Conservation (phyloP, 2,329 filamentous ascomycete species). For the Endoconidiophora laricicola region DNA sequence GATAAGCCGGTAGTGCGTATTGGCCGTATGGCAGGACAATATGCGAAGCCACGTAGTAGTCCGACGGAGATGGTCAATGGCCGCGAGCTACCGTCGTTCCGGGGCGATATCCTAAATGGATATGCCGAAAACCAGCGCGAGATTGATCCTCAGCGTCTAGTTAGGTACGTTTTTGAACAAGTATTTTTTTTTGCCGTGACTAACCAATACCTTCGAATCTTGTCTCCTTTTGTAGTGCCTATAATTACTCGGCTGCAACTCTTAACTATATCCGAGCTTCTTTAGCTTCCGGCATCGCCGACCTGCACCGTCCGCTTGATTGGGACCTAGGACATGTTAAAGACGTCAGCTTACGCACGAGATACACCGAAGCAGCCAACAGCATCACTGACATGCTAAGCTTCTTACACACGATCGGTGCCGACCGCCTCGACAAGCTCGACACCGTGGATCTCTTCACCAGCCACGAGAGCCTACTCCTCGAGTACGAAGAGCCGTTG, state of each 20-base stretch:
- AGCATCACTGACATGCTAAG: slow-evolving; percentile 81
- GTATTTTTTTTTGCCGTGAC: neutral
- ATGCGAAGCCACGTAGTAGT: slow-evolving; percentile 85
- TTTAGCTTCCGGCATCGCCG: slow-evolving; percentile 74
- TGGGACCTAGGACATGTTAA: slow-evolving; percentile 88
- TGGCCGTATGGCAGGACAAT: slow-evolving; percentile 92
- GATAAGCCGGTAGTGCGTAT: slow-evolving; percentile 77
- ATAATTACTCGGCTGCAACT: slow-evolving; percentile 89
- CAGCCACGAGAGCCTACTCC: slow-evolving; percentile 80
- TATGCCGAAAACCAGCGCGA: slow-evolving; percentile 58
- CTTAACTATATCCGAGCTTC: slow-evolving; percentile 83
- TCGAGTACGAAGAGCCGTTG: slow-evolving; percentile 85
- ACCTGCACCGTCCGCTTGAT: slow-evolving; percentile 82
- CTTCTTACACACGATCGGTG: slow-evolving; percentile 88
- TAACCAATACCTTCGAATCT: slow-evolving; percentile 3
- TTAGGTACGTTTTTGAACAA: slow-evolving; percentile 32
- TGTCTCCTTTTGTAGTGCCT: slow-evolving; percentile 39
- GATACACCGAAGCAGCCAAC: slow-evolving; percentile 70
- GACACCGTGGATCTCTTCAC: slow-evolving; percentile 92
- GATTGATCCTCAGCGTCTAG: slow-evolving; percentile 68
- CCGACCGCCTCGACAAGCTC: slow-evolving; percentile 66
- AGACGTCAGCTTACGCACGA: slow-evolving; percentile 64
- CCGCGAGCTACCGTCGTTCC: slow-evolving; percentile 70
- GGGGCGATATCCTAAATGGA: slow-evolving; percentile 91
- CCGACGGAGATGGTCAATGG: slow-evolving; percentile 71